Evolutionary conservation across 1,284 basidiomycete genomes (phyloP), one percentile per base, ranked within the genome.

Genomic region (Leccinum subatratum): DNA sequence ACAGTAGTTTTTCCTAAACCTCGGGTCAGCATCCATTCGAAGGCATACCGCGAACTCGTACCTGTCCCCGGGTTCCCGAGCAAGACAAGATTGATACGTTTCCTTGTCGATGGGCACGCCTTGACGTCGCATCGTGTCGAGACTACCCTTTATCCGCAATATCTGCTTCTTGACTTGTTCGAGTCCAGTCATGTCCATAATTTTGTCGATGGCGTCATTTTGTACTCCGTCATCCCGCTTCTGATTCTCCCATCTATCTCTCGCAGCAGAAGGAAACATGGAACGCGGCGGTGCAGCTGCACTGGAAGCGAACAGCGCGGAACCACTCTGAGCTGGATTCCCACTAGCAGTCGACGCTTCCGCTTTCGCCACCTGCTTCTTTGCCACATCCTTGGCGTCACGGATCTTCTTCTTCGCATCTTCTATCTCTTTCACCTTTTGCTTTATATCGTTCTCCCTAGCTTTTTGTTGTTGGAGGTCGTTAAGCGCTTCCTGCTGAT

Each of bases 31-130:
- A 6, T 11, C 2, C 1, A 20, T 18, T 12, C 1, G 16, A 30
- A 8, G 8, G 25, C 51, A 30, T 7, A 18, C 1, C 3, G 14
- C 25, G 25, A 65, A 39, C n/a, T 68, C 75, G 48, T 57, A 85
- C 86, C 85, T 70, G 86, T 87, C n/a, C 86, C 86, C 6, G 85
- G 86, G 70, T 87, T 88, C 8, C 86, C 86, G 1, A 87, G 79
- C 16, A 88, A 75, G n/a, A 79, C 79, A 6, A 81, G 78, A 69
- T 88, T 86, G 67, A 85, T 81, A 3, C 85, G 77, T 61, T 61
- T 87, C 85, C n/a, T 79, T 76, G 25, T 81, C 79, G n/a, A 85
- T 69, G 3, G 81, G 78, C 0, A 77, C 72, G 7, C 76, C 77
- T 74, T 88, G 86, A 8, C 85, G 79, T 11, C 70, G 76, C 60